Percentiles rank a stretch among this genome's conserved stretches.
Evolutionary conservation across 2,329 filamentous ascomycete genomes (phyloP).

Genomic region (Colletotrichum gloeosporioides): DNA sequence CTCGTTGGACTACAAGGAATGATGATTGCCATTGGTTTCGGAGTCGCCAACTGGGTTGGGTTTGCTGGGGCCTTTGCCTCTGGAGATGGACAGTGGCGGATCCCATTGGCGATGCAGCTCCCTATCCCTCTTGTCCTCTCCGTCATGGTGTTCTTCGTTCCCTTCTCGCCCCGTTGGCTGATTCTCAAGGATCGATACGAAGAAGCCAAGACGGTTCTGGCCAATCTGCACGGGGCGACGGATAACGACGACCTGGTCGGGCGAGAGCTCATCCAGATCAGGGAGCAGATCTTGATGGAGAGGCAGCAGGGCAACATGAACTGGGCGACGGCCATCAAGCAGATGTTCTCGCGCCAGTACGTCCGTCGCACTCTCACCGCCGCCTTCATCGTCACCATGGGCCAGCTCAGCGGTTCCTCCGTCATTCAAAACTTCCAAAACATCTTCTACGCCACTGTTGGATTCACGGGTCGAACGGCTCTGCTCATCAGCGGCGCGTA

Average conservation of each 20-base stretch:
- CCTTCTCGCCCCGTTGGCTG: conserved; percentile 30
- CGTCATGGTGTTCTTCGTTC: conserved; percentile 25
- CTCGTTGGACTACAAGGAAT: conserved; percentile 29
- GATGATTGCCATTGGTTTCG: conserved; percentile 31
- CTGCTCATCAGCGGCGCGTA: conserved; percentile 39
- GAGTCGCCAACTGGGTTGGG: conserved; percentile 36
- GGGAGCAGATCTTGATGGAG: conserved; percentile 33
- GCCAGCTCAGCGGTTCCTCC: conserved; percentile 36
- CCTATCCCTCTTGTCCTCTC: conserved; percentile 26
- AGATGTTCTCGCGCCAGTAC: conserved; percentile 30
- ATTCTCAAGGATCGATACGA: conserved; percentile 20
- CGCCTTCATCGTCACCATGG: conserved; percentile 37
- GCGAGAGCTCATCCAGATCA: conserved; percentile 31
- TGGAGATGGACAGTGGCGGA: conserved; percentile 32
- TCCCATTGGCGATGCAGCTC: conserved; percentile 29
- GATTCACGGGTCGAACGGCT: conserved; percentile 33
- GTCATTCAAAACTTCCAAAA: conserved; percentile 43
- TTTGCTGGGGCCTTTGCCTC: conserved; percentile 37
- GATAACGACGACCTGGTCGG: conserved; percentile 25
- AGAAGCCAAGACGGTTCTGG: conserved; percentile 20
- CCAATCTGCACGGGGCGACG: conserved; percentile 24
- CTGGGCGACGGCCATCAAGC: conserved; percentile 18
- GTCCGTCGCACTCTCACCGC: conserved; percentile 35
- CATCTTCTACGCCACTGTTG: conserved; percentile 37
- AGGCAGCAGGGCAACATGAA: conserved; percentile 20